Percentiles rank a stretch among this genome's conserved stretches.
phyloP scores from a whole-genome alignment of 106 monocot species.

The Alisma plantagoaquatica region DNA sequence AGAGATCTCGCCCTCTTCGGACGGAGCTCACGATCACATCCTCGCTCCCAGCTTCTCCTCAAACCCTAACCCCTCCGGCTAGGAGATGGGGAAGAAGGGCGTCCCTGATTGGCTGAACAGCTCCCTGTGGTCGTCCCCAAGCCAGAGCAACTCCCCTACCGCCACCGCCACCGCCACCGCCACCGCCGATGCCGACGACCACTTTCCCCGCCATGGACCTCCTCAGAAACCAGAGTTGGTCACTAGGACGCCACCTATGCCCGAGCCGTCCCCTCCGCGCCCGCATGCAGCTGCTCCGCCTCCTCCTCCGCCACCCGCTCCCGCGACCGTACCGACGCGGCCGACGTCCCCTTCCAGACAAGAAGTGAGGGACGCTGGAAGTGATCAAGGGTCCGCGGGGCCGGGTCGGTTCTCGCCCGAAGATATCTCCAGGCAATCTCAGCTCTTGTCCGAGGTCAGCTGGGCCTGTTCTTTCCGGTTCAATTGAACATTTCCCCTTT shows the following conservation, averaged over 20 bases:
- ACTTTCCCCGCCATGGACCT: not conserved
- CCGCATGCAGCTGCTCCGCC: no score
- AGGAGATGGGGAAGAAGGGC: conserved; percentile 53
- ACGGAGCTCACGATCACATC: no score
- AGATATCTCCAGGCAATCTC: conserved; percentile 66
- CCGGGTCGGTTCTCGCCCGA: conserved; percentile 33
- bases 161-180: conserved; percentile 2
- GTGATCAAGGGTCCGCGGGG: conserved; percentile 8
- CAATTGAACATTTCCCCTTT: not conserved
- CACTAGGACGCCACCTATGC: not conserved
- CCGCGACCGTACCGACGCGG: conserved; percentile 3
- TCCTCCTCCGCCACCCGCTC: not conserved
- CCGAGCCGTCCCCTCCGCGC: conserved; percentile 6
- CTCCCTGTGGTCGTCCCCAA: conserved; percentile 51
- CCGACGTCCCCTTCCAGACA: conserved; percentile 6
- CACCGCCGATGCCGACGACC: not conserved
- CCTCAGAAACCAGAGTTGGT: not conserved
- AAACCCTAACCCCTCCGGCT: no score
- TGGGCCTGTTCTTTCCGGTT: not conserved
- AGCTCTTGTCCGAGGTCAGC: conserved; percentile 51
- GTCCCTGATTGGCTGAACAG: conserved; percentile 74
- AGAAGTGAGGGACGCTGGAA: conserved; percentile 4
- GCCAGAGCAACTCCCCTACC: not conserved
- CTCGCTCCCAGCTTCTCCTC: no score
- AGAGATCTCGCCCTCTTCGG: no score